These are phyloP conservation scores for Boletus subcaerulescens DNA, from an alignment of 768 basidiomycete species.

Conservation along the genomic window DNA sequence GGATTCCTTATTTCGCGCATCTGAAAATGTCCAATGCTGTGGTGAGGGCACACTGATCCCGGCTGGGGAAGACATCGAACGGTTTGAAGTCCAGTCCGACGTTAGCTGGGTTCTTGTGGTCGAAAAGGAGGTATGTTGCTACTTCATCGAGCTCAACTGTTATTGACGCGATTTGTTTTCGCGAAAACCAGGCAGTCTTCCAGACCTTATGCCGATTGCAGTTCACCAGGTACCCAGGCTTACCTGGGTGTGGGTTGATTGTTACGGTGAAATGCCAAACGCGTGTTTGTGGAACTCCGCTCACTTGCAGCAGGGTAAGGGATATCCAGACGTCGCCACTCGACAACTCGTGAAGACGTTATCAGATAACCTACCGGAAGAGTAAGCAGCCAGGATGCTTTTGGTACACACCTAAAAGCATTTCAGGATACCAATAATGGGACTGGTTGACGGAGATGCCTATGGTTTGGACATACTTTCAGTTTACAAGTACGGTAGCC, in stretches of 20 bases:
- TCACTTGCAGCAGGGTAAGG: slow-evolving; percentile 71
- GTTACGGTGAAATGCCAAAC: slow-evolving; percentile 57
- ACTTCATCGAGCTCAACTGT: not conserved
- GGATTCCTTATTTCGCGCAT: not conserved
- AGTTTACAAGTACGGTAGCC: slow-evolving; percentile 82
- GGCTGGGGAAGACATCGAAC: slow-evolving; percentile 63
- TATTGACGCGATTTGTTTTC: not conserved
- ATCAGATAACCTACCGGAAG: slow-evolving; percentile 57
- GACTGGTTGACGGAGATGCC: slow-evolving; percentile 86
- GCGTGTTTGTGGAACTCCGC: not conserved
- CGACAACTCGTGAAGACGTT: slow-evolving; percentile 78
- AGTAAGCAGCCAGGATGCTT: slow-evolving; percentile 39
- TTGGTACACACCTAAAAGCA: not conserved
- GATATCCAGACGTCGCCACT: slow-evolving; percentile 93
- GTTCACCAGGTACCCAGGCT: slow-evolving; percentile 45
- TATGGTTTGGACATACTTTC: slow-evolving; percentile 91
- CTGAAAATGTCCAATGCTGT: not conserved
- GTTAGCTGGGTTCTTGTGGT: slow-evolving; percentile 81
- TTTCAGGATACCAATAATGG: slow-evolving; percentile 70
- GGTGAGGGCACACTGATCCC: slow-evolving; percentile 75
- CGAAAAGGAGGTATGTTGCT: slow-evolving; percentile 80
- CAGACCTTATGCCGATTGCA: slow-evolving; percentile 69
- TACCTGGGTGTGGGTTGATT: slow-evolving; percentile 67
- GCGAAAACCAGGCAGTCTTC: slow-evolving; percentile 75
- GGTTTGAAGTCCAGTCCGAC: slow-evolving; percentile 51